These are phyloP conservation scores for Trichoderma endophyticum DNA, from an alignment of 2,329 filamentous ascomycete genomes.

Conservation along the genomic window DNA sequence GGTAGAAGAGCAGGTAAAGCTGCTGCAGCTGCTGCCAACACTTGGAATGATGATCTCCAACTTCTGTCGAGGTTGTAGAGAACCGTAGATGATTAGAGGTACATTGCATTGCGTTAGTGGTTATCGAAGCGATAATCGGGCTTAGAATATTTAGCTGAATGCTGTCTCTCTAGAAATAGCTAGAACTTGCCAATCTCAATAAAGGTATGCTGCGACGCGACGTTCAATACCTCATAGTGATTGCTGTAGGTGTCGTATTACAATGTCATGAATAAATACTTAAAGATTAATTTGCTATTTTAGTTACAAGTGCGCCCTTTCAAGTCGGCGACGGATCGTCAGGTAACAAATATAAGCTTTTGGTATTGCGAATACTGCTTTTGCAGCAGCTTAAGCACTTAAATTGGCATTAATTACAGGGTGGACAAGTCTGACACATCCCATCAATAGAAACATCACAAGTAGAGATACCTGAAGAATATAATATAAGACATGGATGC, in stretches of 20 bases:
- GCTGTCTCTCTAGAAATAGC: not conserved
- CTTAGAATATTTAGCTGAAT: not conserved
- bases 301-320: no score
- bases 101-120: not conserved
- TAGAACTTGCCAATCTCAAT: not conserved
- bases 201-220: not conserved
- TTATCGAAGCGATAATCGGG: not conserved
- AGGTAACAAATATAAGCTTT: no score
- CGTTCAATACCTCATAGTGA: not conserved
- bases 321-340: no score
- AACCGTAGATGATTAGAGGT: not conserved
- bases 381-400: rapidly evolving
- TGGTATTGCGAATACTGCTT: no score
- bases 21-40: conserved; percentile 26
- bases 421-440: no score
- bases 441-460: no score
- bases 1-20: conserved; percentile 40
- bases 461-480: no score
- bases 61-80: not conserved
- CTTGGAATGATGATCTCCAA: not conserved
- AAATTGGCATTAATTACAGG: no score
- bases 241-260: no score
- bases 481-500: no score
- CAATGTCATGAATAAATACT: no score
- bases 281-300: no score